phyloP scores from a whole-genome alignment of 2,329 filamentous ascomycete species.

The Thielaviopsis cerberus region DNA sequence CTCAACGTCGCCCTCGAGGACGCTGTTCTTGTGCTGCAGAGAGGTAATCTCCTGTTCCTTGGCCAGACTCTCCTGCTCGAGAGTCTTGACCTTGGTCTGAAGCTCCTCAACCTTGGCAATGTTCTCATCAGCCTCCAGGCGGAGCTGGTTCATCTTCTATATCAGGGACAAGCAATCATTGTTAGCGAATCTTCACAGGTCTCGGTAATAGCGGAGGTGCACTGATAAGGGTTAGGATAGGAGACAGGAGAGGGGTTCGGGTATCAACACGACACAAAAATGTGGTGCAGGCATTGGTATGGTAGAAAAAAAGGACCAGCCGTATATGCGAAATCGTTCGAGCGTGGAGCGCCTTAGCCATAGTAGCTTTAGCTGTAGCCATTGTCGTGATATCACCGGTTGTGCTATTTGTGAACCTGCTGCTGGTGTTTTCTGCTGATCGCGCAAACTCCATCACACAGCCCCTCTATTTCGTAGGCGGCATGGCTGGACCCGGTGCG shows the following conservation, averaged over 20 bases:
- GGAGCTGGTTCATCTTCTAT: constrained; percentile 89
- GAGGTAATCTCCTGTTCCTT: constrained; percentile 99
- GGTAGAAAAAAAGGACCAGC: background rate
- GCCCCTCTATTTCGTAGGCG: background rate
- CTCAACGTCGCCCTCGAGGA: constrained; percentile 80
- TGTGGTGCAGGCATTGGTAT: background rate
- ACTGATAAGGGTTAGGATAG: background rate
- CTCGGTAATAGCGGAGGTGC: background rate
- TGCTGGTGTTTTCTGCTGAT: background rate
- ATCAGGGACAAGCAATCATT: constrained; percentile 1
- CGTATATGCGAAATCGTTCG: background rate
- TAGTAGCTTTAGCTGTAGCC: background rate
- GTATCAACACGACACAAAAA: background rate
- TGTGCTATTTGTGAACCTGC: background rate
- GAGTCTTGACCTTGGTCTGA: constrained; percentile 64
- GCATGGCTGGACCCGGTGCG: background rate
- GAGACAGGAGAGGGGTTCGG: background rate
- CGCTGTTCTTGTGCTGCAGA: constrained; percentile 81
- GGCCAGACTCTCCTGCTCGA: constrained; percentile 85
- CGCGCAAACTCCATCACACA: background rate
- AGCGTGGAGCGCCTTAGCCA: background rate
- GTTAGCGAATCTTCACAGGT: background rate
- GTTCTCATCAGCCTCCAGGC: constrained; percentile 79
- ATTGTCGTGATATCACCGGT: background rate
- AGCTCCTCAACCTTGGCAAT: constrained; percentile 70